These are phyloP conservation scores for Gynostemma pentaphyllum DNA, from an alignment of 306 rosid genomes.

Conservation along the genomic window DNA sequence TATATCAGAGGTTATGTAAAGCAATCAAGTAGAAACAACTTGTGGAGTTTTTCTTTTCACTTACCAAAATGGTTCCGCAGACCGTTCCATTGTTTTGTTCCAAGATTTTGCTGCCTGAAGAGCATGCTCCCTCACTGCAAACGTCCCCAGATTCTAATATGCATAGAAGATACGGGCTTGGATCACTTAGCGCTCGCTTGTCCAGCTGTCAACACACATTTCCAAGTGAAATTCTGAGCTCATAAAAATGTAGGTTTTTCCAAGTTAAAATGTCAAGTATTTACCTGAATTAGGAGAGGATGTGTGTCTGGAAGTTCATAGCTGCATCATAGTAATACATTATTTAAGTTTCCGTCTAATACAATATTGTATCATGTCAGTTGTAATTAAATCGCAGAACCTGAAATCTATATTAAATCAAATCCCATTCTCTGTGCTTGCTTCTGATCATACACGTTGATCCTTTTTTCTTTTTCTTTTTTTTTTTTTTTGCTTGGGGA, in stretches of 20 bases:
- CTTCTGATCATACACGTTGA: too few relatives aligned
- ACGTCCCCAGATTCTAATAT: slow-evolving; percentile 18
- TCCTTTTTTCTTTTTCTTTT: too few relatives aligned
- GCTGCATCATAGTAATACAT: slow-evolving; percentile 19
- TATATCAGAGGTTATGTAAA: background rate
- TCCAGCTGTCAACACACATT: slow-evolving; percentile 20
- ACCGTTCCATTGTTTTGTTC: background rate
- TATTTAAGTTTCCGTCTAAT: background rate
- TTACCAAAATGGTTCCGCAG: slow-evolving; percentile 5
- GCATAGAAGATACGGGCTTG: slow-evolving; percentile 35
- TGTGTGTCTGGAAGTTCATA: slow-evolving; percentile 36
- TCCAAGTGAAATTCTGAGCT: background rate
- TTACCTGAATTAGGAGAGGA: slow-evolving; percentile 31
- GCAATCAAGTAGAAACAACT: background rate
- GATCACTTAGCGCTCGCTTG: slow-evolving; percentile 27
- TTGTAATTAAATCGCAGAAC: too few relatives aligned
- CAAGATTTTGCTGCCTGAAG: background rate
- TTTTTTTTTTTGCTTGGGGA: too few relatives aligned
- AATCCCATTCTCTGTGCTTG: too few relatives aligned
- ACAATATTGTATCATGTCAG: background rate
- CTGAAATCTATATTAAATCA: too few relatives aligned
- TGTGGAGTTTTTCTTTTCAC: background rate
- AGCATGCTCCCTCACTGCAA: background rate
- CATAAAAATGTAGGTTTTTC: background rate
- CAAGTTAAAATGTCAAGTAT: background rate